Base-by-base conservation (phyloP, 139 green algal species). In the Coelastrella sp. region DNA sequence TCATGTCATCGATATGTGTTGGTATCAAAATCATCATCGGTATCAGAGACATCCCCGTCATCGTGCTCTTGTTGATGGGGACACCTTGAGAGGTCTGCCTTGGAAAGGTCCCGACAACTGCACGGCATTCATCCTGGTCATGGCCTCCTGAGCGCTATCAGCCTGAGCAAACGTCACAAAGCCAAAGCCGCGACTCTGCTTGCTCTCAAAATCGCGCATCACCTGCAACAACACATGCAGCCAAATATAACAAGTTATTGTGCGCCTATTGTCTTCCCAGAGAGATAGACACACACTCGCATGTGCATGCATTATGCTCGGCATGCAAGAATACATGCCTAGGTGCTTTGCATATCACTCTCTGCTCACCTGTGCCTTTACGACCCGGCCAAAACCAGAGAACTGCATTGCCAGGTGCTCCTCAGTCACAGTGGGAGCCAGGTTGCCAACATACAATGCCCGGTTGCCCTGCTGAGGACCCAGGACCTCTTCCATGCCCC, bases 391-490 rank as follows among this genome's bases (percentile, higher is more conserved):
- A 63, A 91, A 93, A 37, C 38, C 27, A 17, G 35, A 41, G 37
- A 94, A 96, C 32, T 84, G 76, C 23, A 40, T 43, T 5, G 68
- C 40, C 62, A 96, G 85, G 8, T 85, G 38, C 11, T 85, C 63
- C 76, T 96, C 93, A 30, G 94, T 88, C 4, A 94, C 89, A 0
- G 23, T 64, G 8, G 80, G 45, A 5, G 93, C 86, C 72, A 96
- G 86, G 88, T 96, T 96, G 57, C 93, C 93, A 35, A 96, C 88
- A 25, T 96, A 96, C 25, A 96, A 53, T 32, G 78, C 78, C 2
- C 60, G 41, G 38, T 69, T 82, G 72, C 8, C 19, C 66, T 25
- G 21, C 35, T 27, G 34, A 13, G 34, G 34, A 13, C 34, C 34
- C 11, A 30, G 30, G n/a, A 32, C 34, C 35, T 40, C 66, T 32